A percentile compares a stretch with the other conserved stretches of the same genome.
Conservation (phyloP, 495 filamentous ascomycete genomes). For the Aspergillus wentii region DNA sequence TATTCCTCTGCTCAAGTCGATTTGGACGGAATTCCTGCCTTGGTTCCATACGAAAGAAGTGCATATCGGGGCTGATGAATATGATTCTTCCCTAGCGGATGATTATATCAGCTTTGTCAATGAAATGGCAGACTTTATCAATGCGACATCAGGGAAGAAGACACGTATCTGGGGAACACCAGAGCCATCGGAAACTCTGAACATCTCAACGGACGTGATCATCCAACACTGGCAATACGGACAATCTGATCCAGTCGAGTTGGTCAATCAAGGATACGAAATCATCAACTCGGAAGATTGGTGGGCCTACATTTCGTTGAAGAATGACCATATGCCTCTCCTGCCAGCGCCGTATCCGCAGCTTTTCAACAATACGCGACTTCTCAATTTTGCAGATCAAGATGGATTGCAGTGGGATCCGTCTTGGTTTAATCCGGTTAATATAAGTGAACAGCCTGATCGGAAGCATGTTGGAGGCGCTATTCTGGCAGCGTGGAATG, state of each 20-base stretch:
- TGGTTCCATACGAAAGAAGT: constrained; percentile 55
- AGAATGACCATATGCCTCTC: constrained; percentile 51
- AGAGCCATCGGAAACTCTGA: constrained; percentile 35
- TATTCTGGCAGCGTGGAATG: constrained; percentile 52
- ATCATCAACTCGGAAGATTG: constrained; percentile 52
- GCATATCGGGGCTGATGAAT: constrained; percentile 55
- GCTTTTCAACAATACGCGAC: constrained; percentile 44
- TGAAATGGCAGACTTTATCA: constrained; percentile 42
- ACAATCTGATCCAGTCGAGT: constrained; percentile 45
- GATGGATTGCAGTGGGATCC: constrained; percentile 48
- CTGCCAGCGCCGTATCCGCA: constrained; percentile 49
- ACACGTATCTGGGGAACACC: constrained; percentile 52
- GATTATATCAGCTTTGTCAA: constrained; percentile 53
- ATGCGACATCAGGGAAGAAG: constrained; percentile 35
- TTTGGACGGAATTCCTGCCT: constrained; percentile 52
- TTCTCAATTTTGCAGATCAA: constrained; percentile 41
- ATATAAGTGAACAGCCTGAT: constrained; percentile 26
- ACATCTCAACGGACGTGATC: constrained; percentile 37
- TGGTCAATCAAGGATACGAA: constrained; percentile 35
- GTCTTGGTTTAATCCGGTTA: constrained; percentile 40
- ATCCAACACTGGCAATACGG: constrained; percentile 57
- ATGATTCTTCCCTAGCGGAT: constrained; percentile 43
- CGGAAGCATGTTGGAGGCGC: constrained; percentile 39
- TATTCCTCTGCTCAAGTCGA: constrained; percentile 45
- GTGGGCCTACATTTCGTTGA: constrained; percentile 53